These are phyloP conservation scores for Pedinophyceae sp. DNA, from an alignment of 139 green algal genomes.

Conservation along the genomic window DNA sequence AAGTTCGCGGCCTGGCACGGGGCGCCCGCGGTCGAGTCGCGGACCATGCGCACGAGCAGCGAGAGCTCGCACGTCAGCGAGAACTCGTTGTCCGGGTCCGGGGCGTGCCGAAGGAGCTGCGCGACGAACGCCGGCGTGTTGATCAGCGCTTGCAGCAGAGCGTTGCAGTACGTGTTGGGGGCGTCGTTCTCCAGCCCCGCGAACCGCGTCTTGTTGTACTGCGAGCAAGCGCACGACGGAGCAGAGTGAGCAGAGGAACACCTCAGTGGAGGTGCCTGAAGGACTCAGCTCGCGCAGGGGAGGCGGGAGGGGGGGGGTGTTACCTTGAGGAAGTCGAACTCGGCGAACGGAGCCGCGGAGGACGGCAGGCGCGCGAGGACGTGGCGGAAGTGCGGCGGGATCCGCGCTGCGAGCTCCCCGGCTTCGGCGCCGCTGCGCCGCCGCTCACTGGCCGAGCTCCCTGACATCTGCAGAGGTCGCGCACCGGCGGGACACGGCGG, in stretches of 20 bases:
- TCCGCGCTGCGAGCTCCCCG: neutral
- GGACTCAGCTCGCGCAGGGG: neutral
- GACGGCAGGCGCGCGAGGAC: neutral
- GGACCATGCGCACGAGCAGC: constrained; percentile 84
- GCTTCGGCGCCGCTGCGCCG: no score
- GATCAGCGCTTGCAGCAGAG: constrained; percentile 81
- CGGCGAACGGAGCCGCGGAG: neutral
- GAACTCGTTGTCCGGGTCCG: constrained; percentile 64
- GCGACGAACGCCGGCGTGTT: constrained; percentile 53
- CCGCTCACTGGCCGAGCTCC: no score
- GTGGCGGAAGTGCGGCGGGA: constrained; percentile 2
- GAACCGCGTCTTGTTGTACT: constrained; percentile 77
- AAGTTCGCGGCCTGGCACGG: constrained; percentile 77
- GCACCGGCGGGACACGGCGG: no score
- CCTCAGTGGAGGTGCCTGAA: neutral
- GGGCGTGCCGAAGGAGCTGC: constrained; percentile 35
- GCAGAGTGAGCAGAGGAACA: neutral
- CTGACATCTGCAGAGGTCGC: no score
- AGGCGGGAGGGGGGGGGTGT: constrained; percentile 2
- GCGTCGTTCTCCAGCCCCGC: constrained; percentile 85
- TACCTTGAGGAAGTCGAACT: constrained; percentile 73
- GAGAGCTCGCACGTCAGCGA: constrained; percentile 67
- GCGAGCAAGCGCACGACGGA: constrained; percentile 28
- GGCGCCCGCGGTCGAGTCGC: constrained; percentile 17
- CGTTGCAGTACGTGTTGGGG: constrained; percentile 84